Evolutionary conservation across 2,329 filamentous ascomycete genomes (phyloP), one percentile per base, ranked within the genome.

Genomic region (Hirsutella rhossiliensis): DNA sequence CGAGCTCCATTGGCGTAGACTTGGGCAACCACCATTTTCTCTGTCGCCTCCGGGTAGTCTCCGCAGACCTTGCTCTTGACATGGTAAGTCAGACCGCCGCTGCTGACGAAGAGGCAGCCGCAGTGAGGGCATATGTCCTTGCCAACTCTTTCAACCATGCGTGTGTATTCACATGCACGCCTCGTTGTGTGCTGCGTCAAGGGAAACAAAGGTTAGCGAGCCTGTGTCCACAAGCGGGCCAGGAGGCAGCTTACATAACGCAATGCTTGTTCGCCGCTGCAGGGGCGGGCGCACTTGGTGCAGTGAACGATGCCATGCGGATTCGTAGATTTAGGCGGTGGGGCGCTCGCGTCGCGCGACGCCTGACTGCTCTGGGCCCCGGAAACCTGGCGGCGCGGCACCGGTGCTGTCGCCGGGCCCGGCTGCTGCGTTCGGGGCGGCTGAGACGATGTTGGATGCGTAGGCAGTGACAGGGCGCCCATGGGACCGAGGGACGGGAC

Each of bases 51-150:
- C 19, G 50, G 49, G 45, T 67, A 66, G 4, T 57, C 50, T n/a
- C 72, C 71, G 48, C 74, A 78, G 3, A 73, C 66, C 3, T 58
- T 54, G 43, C 65, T 66, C 32, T 61, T 56, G 0, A 54, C 47
- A 47, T 77, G 74, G 56, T 73, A 73, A 41, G 59, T 48, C 2
- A 70, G 51, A 1, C 68, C 70, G 19, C 60, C 60, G 5, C 52
- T 49, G 11, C 64, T 67, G 2, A 56, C 56, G 38, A 77, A 75
- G 4, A 42, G 44, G 37, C 65, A 59, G 23, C 69, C 69, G 39
- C 73, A 77, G 40, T 65, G 58, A 1, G 59, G 47, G 43, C 73
- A 77, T 1, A 59, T 52, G 18, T 62, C 65, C n/a, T 55, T 60
- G 43, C 50, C 52, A 27, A 56, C 12, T 7, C 43, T 34, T 11